These are phyloP conservation scores for Lepidium africanum DNA, from an alignment of 345 rosid genomes.

Conservation along the genomic window DNA sequence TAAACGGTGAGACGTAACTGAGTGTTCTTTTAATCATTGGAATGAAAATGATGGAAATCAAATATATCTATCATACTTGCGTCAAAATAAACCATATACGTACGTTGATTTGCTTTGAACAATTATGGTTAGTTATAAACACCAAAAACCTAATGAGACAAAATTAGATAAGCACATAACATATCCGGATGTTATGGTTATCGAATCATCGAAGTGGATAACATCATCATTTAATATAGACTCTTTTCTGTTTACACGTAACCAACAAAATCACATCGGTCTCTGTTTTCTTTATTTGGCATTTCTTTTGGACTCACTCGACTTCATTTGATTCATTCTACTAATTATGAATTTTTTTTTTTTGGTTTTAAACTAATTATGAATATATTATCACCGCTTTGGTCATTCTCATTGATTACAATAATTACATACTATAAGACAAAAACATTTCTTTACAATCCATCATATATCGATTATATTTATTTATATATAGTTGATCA, in stretches of 20 bases:
- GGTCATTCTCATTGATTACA: not conserved
- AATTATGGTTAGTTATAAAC: not conserved
- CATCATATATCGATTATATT: too few relatives aligned
- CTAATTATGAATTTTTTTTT: too few relatives aligned
- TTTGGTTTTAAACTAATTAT: too few relatives aligned
- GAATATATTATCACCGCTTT: not conserved
- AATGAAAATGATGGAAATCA: not conserved
- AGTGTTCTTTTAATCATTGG: not conserved
- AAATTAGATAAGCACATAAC: not conserved
- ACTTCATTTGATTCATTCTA: not conserved
- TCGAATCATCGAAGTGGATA: not conserved
- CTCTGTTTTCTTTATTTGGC: not conserved
- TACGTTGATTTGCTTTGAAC: not conserved
- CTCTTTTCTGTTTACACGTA: not conserved
- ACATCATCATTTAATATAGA: not conserved
- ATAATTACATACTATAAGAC: not conserved
- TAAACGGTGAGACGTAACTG: too few relatives aligned
- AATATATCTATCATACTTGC: too few relatives aligned
- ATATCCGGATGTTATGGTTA: not conserved
- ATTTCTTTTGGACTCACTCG: not conserved
- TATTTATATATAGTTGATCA: too few relatives aligned
- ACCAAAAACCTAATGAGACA: not conserved
- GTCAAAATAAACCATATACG: not conserved
- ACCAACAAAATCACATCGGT: not conserved
- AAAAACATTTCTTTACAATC: too few relatives aligned